Conservation (phyloP, 495 filamentous ascomycete genomes). For the Lophium mytilinum region DNA sequence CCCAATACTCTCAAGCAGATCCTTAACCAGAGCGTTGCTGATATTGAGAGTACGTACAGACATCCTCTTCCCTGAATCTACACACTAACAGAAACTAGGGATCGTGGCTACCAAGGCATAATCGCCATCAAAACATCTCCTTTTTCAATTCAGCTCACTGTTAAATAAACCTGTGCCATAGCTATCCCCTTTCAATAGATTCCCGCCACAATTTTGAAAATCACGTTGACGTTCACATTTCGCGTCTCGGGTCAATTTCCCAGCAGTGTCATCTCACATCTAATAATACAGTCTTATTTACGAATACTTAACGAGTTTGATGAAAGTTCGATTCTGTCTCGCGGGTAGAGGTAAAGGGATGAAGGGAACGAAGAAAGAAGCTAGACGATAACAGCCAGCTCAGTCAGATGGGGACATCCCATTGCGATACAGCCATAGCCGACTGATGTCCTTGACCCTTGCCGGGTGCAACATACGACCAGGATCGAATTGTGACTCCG, state of each 20-base stretch:
- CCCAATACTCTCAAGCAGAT: slow-evolving; percentile 92
- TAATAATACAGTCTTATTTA: no score
- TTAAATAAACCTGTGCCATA: slow-evolving; percentile 28
- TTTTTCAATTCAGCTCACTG: slow-evolving; percentile 12
- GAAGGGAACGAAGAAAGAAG: no score
- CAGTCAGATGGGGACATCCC: slow-evolving; percentile 35
- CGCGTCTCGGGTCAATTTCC: no score
- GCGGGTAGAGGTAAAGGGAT: no score
- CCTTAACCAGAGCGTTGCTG: slow-evolving; percentile 84
- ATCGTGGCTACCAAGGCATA: slow-evolving; percentile 28
- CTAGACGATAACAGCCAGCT: not conserved
- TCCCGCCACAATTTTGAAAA: no score
- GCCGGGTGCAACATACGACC: slow-evolving; percentile 14
- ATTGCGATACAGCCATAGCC: slow-evolving; percentile 67
- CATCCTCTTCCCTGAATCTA: not conserved
- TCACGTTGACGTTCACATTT: no score
- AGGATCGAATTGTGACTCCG: slow-evolving; percentile 7
- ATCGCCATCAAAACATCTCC: slow-evolving; percentile 1
- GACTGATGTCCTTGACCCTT: slow-evolving; percentile 61
- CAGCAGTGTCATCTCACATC: no score
- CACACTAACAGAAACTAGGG: slow-evolving; percentile 18
- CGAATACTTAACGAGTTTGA: no score
- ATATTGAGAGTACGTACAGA: slow-evolving; percentile 82
- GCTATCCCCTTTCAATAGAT: slow-evolving; percentile 20
- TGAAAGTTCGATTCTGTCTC: no score